Percentiles rank a stretch among this genome's conserved stretches.
These are phyloP conservation scores for Pichia scutulata DNA, from an alignment of 805 yeast genomes.

Conservation along the genomic window DNA sequence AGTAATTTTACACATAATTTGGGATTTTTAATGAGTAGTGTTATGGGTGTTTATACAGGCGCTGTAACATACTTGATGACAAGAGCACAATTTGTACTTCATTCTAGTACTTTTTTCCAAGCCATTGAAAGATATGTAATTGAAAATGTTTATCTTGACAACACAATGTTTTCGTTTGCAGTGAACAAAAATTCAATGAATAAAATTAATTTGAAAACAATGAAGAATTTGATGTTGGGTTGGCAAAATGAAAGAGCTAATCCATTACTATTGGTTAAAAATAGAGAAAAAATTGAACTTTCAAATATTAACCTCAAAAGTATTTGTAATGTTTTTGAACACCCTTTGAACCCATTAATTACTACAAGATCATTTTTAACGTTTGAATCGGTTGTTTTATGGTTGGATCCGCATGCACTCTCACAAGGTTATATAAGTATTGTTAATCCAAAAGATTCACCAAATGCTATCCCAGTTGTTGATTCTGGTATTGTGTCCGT, in stretches of 20 bases:
- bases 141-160: slow-evolving; percentile 78
- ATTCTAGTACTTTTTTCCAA: slow-evolving; percentile 64
- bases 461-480: slow-evolving; percentile 68
- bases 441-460: slow-evolving; percentile 64
- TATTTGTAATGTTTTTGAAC: slow-evolving; percentile 70
- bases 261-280: slow-evolving; percentile 44
- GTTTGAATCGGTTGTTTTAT: slow-evolving; percentile 79
- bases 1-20: slow-evolving; percentile 78
- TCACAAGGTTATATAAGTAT: slow-evolving; percentile 83
- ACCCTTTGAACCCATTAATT: slow-evolving; percentile 73
- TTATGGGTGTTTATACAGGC: slow-evolving; percentile 82
- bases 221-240: slow-evolving; percentile 80
- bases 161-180: slow-evolving; percentile 75
- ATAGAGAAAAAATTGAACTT: slow-evolving; percentile 54
- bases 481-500: slow-evolving; percentile 97
- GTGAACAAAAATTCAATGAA: slow-evolving; percentile 28
- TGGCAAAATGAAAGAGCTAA: slow-evolving; percentile 64
- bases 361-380: slow-evolving; percentile 82
- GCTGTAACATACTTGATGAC: slow-evolving; percentile 76
- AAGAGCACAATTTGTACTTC: slow-evolving; percentile 66
- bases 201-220: slow-evolving; percentile 12
- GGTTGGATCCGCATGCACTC: slow-evolving; percentile 79
- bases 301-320: slow-evolving; percentile 62
- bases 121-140: slow-evolving; percentile 70
- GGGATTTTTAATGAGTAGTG: slow-evolving; percentile 81